phyloP scores from a whole-genome alignment of 2,329 filamentous ascomycete genomes.

The Fusarium algeriense region DNA sequence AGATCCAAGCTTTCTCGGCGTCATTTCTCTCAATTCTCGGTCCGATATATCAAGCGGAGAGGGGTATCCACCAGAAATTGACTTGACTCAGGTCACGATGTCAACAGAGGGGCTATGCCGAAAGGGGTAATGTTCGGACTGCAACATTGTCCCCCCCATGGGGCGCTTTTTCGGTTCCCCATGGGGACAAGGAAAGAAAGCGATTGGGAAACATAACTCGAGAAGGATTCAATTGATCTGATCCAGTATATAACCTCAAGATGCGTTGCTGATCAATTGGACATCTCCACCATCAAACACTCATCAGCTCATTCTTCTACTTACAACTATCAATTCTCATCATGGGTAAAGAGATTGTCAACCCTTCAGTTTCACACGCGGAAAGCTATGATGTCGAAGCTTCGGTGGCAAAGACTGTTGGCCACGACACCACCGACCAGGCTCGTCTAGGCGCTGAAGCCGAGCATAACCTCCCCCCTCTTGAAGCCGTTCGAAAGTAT shows the following conservation, averaged over 20 bases:
- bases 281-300: constrained; percentile 5
- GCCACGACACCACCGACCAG: constrained; percentile 24
- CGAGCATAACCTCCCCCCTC: constrained; percentile 46
- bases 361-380: constrained; percentile 21
- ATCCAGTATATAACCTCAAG: constrained; percentile 32
- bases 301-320: neutral
- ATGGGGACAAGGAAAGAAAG: constrained; percentile 8
- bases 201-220: constrained; percentile 3
- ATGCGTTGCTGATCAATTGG: constrained; percentile 3
- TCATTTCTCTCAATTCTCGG: constrained; percentile 18
- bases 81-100: neutral
- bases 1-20: neutral
- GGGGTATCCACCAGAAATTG: constrained; percentile 7
- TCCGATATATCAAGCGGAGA: constrained; percentile 19
- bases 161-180: constrained; percentile 9
- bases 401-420: neutral
- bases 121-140: constrained; percentile 41
- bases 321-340: neutral
- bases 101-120: constrained; percentile 2
- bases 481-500: constrained; percentile 48
- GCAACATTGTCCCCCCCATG: neutral
- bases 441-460: constrained; percentile 30
- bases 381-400: constrained; percentile 23
- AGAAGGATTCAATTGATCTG: neutral
- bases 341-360: constrained; percentile 21